A percentile compares a stretch with the other conserved stretches of the same genome.
Evolutionary conservation across 192 early-diverging fungal species (phyloP).

Genomic region (Podila horticola): DNA sequence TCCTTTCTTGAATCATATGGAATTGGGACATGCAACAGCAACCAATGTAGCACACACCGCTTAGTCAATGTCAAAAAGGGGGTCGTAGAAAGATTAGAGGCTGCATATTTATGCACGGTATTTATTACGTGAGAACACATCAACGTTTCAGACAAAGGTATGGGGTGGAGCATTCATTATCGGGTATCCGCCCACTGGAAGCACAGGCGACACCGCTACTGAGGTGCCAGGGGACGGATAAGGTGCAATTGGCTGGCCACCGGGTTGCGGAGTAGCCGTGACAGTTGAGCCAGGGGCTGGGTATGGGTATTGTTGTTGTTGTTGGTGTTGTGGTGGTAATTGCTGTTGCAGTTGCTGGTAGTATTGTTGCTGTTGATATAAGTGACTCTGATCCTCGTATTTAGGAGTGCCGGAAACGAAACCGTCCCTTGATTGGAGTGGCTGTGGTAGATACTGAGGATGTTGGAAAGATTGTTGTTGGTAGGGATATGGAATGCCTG

Average conservation of each 20-base stretch:
- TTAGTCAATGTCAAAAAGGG: no score
- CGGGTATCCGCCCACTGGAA: conserved; percentile 18
- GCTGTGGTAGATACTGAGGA: conserved; percentile 11
- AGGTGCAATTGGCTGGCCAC: conserved; percentile 19
- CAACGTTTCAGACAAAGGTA: not conserved
- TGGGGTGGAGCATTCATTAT: not conserved
- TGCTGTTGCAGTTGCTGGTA: not conserved
- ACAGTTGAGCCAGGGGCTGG: conserved; percentile 18
- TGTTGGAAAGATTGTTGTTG: not conserved
- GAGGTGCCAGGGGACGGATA: conserved; percentile 28
- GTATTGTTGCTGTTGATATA: conserved; percentile 5
- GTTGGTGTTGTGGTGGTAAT: not conserved
- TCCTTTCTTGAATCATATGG: no score
- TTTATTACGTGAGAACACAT: no score
- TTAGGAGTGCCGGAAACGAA: not conserved
- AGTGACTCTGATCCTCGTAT: not conserved
- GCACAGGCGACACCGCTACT: conserved; percentile 26
- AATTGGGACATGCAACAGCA: no score
- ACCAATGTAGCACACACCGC: no score
- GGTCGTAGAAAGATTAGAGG: no score
- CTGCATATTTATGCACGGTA: no score
- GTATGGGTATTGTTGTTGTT: not conserved
- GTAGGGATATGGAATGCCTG: no score
- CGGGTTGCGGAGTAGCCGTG: conserved; percentile 28
- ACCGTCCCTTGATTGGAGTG: not conserved